Base-by-base conservation (phyloP, 148 eudicot genomes). In the Bassia scoparia region DNA sequence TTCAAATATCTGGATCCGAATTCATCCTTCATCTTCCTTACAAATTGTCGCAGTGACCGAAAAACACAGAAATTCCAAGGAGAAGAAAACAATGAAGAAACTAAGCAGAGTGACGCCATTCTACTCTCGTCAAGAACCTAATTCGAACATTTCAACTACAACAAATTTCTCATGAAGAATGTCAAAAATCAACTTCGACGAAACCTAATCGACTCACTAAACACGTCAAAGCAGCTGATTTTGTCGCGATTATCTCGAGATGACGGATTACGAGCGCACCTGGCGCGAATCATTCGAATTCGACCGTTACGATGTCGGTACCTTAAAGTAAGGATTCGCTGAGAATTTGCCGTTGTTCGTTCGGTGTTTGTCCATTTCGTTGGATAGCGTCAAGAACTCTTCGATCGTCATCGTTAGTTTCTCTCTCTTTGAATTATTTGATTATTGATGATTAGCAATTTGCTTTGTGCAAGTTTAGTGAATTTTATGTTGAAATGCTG, bases 341-440 rank as follows among this genome's bases (percentile, higher is more conserved):
- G 84, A 88, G 78, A 94, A 71, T 94, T 94, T 61, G 93, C 96
- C 21, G 96, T 91, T 41, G 84, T 94, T 71, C 98, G 83, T 88
- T 94, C 46, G 98, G 98, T 17, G 96, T 94, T n/a, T 94, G 97
- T 44, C 98, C 98, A 16, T 94, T 94, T 61, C 91, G 96, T 1
- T 94, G 93, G 97, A 94, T 78, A 38, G 83, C 18, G 6, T 52
- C 10, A 75, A 69, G 27, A 73, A 71, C 17, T 84, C 89, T 17
- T 91, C 91, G 74, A 27, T 94, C 38, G 95, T 72, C 88, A 93
- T 60, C 98, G 96, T 93, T 17, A 88, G 96, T 85, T 53, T n/a
- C 58, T 59, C 24, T 35, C 48, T 30, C 20, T 29, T 35, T 7
- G 29, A 11, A n/a, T 50, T 62, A 38, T 21, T 10, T 3, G 50